These are phyloP conservation scores for Venturia nashicola DNA, from an alignment of 2,329 filamentous ascomycete genomes.

Conservation along the genomic window DNA sequence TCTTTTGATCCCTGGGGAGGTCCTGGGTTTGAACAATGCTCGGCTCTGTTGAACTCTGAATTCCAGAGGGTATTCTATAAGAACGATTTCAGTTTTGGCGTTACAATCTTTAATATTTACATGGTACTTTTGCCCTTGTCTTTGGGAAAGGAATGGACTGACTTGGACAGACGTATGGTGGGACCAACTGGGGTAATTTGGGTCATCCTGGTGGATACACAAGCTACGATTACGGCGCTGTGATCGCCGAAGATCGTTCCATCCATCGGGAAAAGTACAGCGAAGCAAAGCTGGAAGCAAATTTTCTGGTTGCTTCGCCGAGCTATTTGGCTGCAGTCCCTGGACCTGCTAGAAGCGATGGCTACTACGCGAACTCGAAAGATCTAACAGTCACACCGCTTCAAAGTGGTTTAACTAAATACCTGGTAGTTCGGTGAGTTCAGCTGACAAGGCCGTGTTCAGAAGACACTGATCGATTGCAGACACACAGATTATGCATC, in stretches of 20 bases:
- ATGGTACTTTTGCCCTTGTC: slow-evolving; percentile 42
- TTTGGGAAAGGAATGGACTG: not conserved
- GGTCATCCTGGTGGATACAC: slow-evolving; percentile 50
- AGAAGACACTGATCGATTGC: not conserved
- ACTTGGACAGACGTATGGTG: slow-evolving; percentile 47
- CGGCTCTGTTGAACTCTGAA: slow-evolving; percentile 54
- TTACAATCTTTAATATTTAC: slow-evolving; percentile 59
- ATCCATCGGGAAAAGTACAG: slow-evolving; percentile 65
- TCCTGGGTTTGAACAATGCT: slow-evolving; percentile 54
- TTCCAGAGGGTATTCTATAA: slow-evolving; percentile 73
- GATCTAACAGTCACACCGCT: slow-evolving; percentile 51
- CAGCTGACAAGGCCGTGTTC: not conserved
- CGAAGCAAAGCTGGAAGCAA: slow-evolving; percentile 63
- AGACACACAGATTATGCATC: slow-evolving; percentile 56
- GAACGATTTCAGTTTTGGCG: slow-evolving; percentile 54
- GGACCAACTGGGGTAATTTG: slow-evolving; percentile 75
- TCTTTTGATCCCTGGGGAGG: slow-evolving; percentile 67
- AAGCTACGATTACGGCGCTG: slow-evolving; percentile 48
- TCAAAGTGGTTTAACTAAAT: slow-evolving; percentile 42
- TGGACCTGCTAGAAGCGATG: slow-evolving; percentile 17
- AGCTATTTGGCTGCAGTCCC: slow-evolving; percentile 46
- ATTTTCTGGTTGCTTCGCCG: slow-evolving; percentile 62
- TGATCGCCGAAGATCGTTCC: slow-evolving; percentile 57
- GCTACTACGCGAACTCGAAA: slow-evolving; percentile 24
- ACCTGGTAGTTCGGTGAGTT: slow-evolving; percentile 44